These are phyloP conservation scores for Linaria vulgaris DNA, from an alignment of 257 asterid genomes.

Conservation along the genomic window DNA sequence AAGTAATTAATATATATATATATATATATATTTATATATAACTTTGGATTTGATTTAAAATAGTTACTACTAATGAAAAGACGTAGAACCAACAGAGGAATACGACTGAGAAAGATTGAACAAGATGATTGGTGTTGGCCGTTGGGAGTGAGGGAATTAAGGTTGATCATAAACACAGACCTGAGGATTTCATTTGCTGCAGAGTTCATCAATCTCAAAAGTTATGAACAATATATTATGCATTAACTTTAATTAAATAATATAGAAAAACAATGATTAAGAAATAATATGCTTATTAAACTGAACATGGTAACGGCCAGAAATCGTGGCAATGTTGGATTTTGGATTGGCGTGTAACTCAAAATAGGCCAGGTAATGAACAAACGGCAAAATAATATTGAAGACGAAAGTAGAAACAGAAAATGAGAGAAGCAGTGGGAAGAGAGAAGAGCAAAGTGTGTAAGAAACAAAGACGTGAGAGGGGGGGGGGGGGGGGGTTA, in stretches of 20 bases:
- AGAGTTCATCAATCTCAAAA: conserved; percentile 63
- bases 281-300: no score
- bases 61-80: conserved; percentile 44
- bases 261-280: no score
- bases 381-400: no score
- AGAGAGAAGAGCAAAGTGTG: background rate
- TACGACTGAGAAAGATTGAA: conserved; percentile 86
- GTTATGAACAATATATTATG: conserved; percentile 19
- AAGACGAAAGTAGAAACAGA: background rate
- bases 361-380: no score
- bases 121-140: conserved; percentile 79
- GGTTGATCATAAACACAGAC: conserved; percentile 62
- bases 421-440: background rate
- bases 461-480: conserved; percentile 5
- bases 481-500: conserved; percentile 45
- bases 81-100: conserved; percentile 93
- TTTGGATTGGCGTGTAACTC: no score
- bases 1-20: background rate
- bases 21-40: background rate
- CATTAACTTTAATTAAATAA: background rate
- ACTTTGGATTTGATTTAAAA: no score
- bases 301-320: no score
- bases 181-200: conserved; percentile 74
- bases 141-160: no score
- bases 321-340: no score